Evolutionary conservation across 805 yeast species (phyloP).

Genomic region (Dipodascopsis tothii): DNA sequence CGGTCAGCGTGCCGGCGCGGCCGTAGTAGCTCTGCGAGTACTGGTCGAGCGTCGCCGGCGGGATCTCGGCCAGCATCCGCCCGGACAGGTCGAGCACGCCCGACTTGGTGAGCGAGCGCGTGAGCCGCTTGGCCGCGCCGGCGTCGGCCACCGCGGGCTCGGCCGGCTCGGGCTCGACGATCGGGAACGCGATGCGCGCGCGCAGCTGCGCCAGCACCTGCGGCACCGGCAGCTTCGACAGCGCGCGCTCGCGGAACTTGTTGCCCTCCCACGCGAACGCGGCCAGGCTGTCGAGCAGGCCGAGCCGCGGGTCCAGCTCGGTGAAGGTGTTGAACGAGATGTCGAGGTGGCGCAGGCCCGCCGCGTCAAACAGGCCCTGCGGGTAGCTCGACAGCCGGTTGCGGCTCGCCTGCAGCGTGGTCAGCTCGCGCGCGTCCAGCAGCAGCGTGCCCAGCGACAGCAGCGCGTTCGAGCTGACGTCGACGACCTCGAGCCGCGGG

Average conservation of each 20-base stretch:
- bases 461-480: slow-evolving; percentile 11
- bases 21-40: slow-evolving; percentile 11
- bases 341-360: slow-evolving; percentile 8
- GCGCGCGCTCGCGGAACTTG: slow-evolving; percentile 12
- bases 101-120: slow-evolving; percentile 6
- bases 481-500: slow-evolving; percentile 16
- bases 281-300: slow-evolving; percentile 8
- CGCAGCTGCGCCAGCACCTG: slow-evolving; percentile 8
- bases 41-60: slow-evolving; percentile 6
- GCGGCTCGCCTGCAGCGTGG: slow-evolving; percentile 7
- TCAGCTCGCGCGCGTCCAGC: slow-evolving; percentile 16
- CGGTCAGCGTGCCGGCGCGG: slow-evolving; percentile 2
- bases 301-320: slow-evolving; percentile 12
- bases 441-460: slow-evolving; percentile 18
- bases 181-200: slow-evolving; percentile 9
- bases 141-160: not conserved
- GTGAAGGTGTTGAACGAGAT: slow-evolving; percentile 9
- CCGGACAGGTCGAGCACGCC: slow-evolving; percentile 14
- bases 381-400: slow-evolving; percentile 10
- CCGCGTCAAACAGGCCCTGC: slow-evolving; percentile 11
- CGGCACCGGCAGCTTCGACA: slow-evolving; percentile 6
- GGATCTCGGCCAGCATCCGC: slow-evolving; percentile 6
- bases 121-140: slow-evolving; percentile 1
- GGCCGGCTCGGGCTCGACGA: not conserved
- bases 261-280: slow-evolving; percentile 20